Percentiles rank a stretch among this genome's conserved stretches.
phyloP scores from a whole-genome alignment of 2,329 filamentous ascomycete genomes.

The Alternaria sp. region DNA sequence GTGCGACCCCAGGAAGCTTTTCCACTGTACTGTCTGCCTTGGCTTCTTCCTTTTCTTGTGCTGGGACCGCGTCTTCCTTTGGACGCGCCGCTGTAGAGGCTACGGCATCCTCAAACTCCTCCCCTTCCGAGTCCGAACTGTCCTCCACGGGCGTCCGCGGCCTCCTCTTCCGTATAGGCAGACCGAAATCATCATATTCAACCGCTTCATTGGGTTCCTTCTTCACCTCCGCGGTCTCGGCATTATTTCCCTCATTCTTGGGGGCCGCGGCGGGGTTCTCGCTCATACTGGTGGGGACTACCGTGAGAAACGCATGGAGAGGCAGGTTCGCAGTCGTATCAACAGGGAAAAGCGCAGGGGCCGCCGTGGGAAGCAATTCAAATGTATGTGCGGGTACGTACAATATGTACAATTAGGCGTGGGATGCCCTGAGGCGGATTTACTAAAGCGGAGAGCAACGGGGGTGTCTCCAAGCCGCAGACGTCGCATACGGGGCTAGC shows the following conservation, averaged over 20 bases:
- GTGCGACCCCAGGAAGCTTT: slow-evolving; percentile 4
- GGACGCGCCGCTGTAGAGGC: slow-evolving; percentile 28
- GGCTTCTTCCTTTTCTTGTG: slow-evolving; percentile 15
- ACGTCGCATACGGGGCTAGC: slow-evolving; percentile 12
- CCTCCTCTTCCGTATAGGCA: slow-evolving; percentile 64
- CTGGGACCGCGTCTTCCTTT: slow-evolving; percentile 36
- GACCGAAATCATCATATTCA: slow-evolving; percentile 74
- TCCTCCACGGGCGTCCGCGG: slow-evolving; percentile 37
- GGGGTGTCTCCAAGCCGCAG: slow-evolving; percentile 21
- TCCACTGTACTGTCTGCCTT: slow-evolving; percentile 11
- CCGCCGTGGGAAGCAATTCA: background rate
- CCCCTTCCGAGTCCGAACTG: slow-evolving; percentile 33
- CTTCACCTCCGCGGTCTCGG: slow-evolving; percentile 17
- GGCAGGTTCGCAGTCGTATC: background rate
- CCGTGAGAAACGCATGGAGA: slow-evolving; percentile 19
- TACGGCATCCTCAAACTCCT: slow-evolving; percentile 39
- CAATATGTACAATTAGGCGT: slow-evolving; percentile 17
- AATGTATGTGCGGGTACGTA: slow-evolving; percentile 12
- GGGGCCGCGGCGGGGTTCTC: slow-evolving; percentile 38
- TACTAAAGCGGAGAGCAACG: slow-evolving; percentile 23
- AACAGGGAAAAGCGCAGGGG: background rate
- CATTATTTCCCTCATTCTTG: slow-evolving; percentile 29
- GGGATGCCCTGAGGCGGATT: slow-evolving; percentile 15
- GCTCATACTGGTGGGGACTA: slow-evolving; percentile 34
- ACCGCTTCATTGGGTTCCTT: slow-evolving; percentile 23